phyloP scores from a whole-genome alignment of 768 basidiomycete species.

The Suillus fuscotomentosus region DNA sequence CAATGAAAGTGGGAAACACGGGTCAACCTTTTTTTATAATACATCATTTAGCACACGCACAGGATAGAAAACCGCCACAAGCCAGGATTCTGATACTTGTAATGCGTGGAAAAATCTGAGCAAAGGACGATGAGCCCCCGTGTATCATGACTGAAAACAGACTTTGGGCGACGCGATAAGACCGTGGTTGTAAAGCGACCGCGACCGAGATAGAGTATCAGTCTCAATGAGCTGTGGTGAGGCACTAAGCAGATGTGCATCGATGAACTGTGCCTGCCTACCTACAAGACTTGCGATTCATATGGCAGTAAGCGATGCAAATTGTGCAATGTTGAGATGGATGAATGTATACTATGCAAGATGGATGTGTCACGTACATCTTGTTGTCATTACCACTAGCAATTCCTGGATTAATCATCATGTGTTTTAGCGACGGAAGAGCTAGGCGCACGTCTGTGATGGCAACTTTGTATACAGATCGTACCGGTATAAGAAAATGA shows the following conservation, averaged over 20 bases:
- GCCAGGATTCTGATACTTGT: conserved; percentile 53
- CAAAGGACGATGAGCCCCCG: neutral
- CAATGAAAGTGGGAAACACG: neutral
- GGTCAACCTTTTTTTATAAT: neutral
- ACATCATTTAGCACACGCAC: neutral
- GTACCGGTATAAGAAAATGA: conserved; percentile 98
- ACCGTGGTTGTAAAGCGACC: neutral
- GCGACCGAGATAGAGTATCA: neutral
- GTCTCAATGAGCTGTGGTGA: conserved; percentile 80
- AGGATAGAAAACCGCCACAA: neutral
- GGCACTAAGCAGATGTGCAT: neutral
- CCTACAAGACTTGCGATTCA: conserved; percentile 80
- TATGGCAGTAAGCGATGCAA: conserved; percentile 26
- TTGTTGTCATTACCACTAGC: conserved; percentile 85
- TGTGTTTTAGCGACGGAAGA: conserved; percentile 76
- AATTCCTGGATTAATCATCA: conserved; percentile 98
- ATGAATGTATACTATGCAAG: neutral
- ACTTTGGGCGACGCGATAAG: conserved; percentile 95
- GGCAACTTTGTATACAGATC: conserved; percentile 20
- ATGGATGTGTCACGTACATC: conserved; percentile 60
- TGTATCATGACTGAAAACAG: conserved; percentile 15
- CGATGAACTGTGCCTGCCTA: neutral
- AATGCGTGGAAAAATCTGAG: conserved; percentile 77
- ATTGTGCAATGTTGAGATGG: neutral
- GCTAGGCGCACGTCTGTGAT: neutral